A percentile compares a stretch with the other conserved stretches of the same genome.
phyloP scores from a whole-genome alignment of 768 basidiomycete species.

The Naganishia antarctica region DNA sequence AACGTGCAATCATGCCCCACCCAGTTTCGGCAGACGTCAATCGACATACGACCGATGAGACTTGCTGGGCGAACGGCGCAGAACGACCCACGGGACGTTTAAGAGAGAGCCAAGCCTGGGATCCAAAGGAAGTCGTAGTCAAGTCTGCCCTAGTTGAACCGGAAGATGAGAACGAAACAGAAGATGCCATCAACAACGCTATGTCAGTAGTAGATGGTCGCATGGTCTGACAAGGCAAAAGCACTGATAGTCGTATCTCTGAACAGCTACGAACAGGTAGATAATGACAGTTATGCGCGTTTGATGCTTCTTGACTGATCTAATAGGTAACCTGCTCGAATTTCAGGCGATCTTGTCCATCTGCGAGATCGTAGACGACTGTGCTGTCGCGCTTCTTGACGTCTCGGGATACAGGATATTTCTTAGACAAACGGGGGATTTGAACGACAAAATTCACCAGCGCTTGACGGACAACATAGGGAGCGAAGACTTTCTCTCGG shows the following conservation, averaged over 20 bases:
- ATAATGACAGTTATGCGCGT: background rate
- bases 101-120: background rate
- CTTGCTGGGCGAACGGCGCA: background rate
- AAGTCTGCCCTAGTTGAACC: background rate
- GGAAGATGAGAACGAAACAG: background rate
- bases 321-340: background rate
- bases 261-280: slow-evolving; percentile 29
- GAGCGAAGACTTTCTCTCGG: slow-evolving; percentile 26
- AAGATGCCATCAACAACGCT: background rate
- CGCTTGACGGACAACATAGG: slow-evolving; percentile 23
- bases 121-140: background rate
- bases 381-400: slow-evolving; percentile 37
- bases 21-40: background rate
- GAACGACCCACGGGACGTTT: slow-evolving; percentile 10
- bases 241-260: slow-evolving; percentile 12
- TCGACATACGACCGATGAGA: background rate
- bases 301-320: background rate
- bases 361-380: slow-evolving; percentile 34
- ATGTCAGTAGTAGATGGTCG: background rate
- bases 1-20: slow-evolving; percentile 32
- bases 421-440: slow-evolving; percentile 22
- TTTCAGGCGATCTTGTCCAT: slow-evolving; percentile 36
- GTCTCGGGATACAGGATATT: slow-evolving; percentile 42
- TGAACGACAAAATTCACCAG: slow-evolving; percentile 18
- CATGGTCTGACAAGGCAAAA: slow-evolving; percentile 24